Evolutionary conservation across 208 protist genomes (phyloP).

Genomic region (Novymonas esmeraldas): DNA sequence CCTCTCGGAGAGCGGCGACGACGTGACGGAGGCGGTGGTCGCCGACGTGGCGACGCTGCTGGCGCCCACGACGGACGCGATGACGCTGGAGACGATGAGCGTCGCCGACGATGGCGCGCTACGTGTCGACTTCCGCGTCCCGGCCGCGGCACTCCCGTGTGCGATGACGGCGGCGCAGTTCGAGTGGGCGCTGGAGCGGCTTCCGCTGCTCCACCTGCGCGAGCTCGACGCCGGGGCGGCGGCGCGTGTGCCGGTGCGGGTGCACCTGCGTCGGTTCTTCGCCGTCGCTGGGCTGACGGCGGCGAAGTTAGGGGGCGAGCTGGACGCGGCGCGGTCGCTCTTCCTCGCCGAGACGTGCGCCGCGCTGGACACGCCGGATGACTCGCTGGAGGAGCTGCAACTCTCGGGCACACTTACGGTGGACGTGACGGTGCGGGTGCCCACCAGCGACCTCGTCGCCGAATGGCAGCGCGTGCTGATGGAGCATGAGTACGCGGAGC

Average conservation of each 20-base stretch:
- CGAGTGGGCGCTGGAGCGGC: not conserved
- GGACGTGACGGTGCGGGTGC: conserved; percentile 15
- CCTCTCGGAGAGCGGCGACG: not conserved
- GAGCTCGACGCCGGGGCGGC: conserved; percentile 6
- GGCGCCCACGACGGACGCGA: not conserved
- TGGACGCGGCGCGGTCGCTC: not conserved
- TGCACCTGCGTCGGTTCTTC: conserved; percentile 25
- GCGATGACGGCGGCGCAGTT: conserved; percentile 11
- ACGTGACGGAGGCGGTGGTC: conserved; percentile 1
- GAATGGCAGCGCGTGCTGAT: conserved; percentile 7
- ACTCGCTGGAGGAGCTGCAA: conserved; percentile 6
- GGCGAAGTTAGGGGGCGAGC: not conserved
- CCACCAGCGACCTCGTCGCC: not conserved
- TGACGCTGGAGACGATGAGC: conserved; percentile 2
- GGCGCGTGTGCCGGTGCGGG: not conserved
- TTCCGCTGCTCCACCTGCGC: conserved; percentile 3
- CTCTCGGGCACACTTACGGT: conserved; percentile 11
- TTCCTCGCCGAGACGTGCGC: conserved; percentile 20
- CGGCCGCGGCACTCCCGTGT: not conserved
- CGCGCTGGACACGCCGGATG: conserved; percentile 10
- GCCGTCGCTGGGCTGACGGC: not conserved
- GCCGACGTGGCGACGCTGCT: not conserved
- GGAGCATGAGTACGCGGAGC: conserved; percentile 15
- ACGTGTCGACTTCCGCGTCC: conserved; percentile 9
- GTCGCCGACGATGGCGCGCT: conserved; percentile 6